Conservation (phyloP, 2,329 filamentous ascomycete genomes). For the Ascochyta fabae region DNA sequence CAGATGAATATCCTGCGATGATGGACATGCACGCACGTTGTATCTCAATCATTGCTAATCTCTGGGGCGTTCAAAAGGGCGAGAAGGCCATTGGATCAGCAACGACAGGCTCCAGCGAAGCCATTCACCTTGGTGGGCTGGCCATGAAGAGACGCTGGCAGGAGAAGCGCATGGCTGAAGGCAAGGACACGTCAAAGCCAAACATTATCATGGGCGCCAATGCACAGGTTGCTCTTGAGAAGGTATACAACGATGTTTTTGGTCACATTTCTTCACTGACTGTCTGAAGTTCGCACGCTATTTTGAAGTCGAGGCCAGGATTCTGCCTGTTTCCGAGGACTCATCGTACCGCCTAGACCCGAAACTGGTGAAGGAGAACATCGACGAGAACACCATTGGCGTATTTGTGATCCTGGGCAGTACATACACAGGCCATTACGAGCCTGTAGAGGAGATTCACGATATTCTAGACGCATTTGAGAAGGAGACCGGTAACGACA, state of each 20-base stretch:
- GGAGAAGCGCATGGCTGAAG: conserved; percentile 63
- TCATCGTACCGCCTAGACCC: conserved; percentile 69
- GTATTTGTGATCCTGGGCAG: conserved; percentile 74
- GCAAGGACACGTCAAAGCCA: conserved; percentile 68
- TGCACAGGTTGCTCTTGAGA: conserved; percentile 75
- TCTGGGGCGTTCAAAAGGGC: conserved; percentile 68
- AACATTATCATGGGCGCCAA: conserved; percentile 80
- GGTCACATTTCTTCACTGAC: not conserved
- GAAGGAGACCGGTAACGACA: conserved; percentile 65
- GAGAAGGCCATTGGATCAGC: conserved; percentile 72
- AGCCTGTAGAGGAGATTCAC: conserved; percentile 72
- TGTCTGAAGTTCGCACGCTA: conserved; percentile 65
- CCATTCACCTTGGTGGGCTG: conserved; percentile 72
- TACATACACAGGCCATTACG: conserved; percentile 77
- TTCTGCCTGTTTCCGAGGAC: conserved; percentile 67
- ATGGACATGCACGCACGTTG: conserved; percentile 69
- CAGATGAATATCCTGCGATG: conserved; percentile 56
- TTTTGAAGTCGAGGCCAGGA: conserved; percentile 74
- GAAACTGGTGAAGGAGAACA: conserved; percentile 67
- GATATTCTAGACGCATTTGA: conserved; percentile 69
- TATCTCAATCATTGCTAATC: conserved; percentile 70
- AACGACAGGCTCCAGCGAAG: conserved; percentile 74
- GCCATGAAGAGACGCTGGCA: conserved; percentile 76
- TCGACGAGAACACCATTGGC: conserved; percentile 80
- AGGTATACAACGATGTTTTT: conserved; percentile 40